Evolutionary conservation across 768 basidiomycete species (phyloP), one percentile per base, ranked within the genome.

Genomic region (Mrakia hoshinonis): DNA sequence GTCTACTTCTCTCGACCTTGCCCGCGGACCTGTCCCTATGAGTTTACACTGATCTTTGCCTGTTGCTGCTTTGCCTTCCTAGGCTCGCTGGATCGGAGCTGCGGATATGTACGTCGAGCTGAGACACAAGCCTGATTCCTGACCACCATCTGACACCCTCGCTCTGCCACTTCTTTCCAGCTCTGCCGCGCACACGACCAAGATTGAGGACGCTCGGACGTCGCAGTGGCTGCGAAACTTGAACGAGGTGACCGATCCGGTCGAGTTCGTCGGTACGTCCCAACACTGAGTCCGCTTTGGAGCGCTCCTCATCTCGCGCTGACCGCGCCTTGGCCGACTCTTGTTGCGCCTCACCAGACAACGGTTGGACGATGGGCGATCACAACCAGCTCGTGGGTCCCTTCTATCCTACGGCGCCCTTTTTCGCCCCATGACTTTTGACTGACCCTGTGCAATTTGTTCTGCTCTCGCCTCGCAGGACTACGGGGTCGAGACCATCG

Each of bases 181-280:
- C 34, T 76, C 78, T 3, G 66, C 74, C 2, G 78, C 79, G 3
- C 80, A 80, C 65, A 77, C 76, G 9, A 75, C 75, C 61, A 79
- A 80, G 60, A 79, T 79, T 29, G 80, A 80, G 69, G 80, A 80
- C 74, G 80, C 80, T 7, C 72, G 79, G 18, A 79, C 80, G 34
- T 77, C 78, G 10, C 80, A 80, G 63, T 80, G 79, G 79, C 72
- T 80, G n/a, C 70, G 79, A n/a, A 76, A 77, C 65, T 69, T 80
- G 9, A 78, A 80, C 69, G 77, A 78, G 4, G 74, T 76, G 31
- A 76, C 76, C 36, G 80, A 80, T 74, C 78, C 80, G 26, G 76
- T 80, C 11, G 48, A 73, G 12, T 69, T 79, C 63, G 77, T 80
- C 48, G 80, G 79, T 43, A 15, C 6, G 43, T 43, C 43, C 15